Percentiles rank a stretch among this genome's conserved stretches.
Conservation (phyloP, 2,329 filamentous ascomycete species). For the Whalleya microplaca region DNA sequence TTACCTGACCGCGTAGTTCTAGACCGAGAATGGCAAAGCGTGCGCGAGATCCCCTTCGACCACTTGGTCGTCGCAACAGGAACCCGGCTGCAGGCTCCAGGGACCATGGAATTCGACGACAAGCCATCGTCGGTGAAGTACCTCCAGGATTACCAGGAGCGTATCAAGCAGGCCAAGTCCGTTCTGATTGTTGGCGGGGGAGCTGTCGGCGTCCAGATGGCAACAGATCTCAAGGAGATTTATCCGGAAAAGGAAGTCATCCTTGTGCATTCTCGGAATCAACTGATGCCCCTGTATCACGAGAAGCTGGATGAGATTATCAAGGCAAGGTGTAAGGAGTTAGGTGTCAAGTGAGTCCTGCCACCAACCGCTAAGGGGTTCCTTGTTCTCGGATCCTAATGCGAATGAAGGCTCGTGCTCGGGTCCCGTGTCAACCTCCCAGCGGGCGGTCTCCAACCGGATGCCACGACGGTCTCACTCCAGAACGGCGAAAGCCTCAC, state of each 20-base stretch:
- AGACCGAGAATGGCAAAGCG: constrained; percentile 40
- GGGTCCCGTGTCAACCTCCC: constrained; percentile 36
- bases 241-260: constrained; percentile 51
- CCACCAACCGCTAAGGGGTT: background rate
- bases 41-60: constrained; percentile 43
- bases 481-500: constrained; percentile 37
- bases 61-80: constrained; percentile 52
- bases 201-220: constrained; percentile 55
- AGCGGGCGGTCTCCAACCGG: constrained; percentile 26
- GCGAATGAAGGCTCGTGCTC: constrained; percentile 23
- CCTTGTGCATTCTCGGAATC: constrained; percentile 50
- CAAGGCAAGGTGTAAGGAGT: constrained; percentile 39
- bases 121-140: constrained; percentile 39
- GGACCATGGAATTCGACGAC: constrained; percentile 39
- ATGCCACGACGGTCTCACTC: constrained; percentile 34
- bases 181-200: constrained; percentile 48
- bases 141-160: constrained; percentile 39
- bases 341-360: constrained; percentile 40
- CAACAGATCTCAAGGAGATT: constrained; percentile 50
- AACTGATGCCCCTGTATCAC: constrained; percentile 50
- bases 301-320: constrained; percentile 43
- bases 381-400: background rate
- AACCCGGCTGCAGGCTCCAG: constrained; percentile 40
- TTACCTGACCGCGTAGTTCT: constrained; percentile 37
- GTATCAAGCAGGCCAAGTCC: constrained; percentile 35